Base-by-base conservation (phyloP, 257 asterid species). In the Thymus mandschuricus region DNA sequence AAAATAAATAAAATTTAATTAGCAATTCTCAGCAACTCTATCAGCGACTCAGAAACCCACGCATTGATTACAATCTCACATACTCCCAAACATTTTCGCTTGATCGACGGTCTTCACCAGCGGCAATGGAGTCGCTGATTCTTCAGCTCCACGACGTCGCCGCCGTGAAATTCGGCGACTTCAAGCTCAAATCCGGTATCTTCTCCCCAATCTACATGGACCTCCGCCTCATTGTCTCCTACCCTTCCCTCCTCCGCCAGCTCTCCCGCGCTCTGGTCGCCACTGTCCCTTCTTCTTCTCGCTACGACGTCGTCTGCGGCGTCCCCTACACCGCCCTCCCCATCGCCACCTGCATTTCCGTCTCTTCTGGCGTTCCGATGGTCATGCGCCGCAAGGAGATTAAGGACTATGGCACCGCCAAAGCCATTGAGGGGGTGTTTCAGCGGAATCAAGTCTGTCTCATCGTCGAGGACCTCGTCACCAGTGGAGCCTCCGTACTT, bases 311-410 rank as follows among this genome's bases (percentile, higher is more conserved):
- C 68, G 86, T 93, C 0, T 93, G 98, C 38, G 98, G 97, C 44
- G 98, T 93, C 1, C 97, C 98, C 10, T 93, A 93, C 87, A 88
- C 98, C 12, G 97, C 98, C 27, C 85, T 93, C 34, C 98, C 97
- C 68, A 91, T 93, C 12, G 97, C 98, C 74, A 89, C 98, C 69
- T 83, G 94, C 79, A 73, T 93, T 6, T 91, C 98, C 5, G 59
- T 81, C 46, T 55, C 83, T 0, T 64, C 86, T 13, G 76, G 87
- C 15, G 75, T 86, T 33, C 97, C 98, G 43, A 93, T 93, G 98
- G 63, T 93, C 55, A 93, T 93, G 98, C 83, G 97, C 70, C 88
- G 97, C 34, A 93, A 91, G 78, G 98, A 93, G 90, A 88, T 93
- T n/a, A 93, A 93, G 79, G 96, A 86, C 66, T 89, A 93, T 50